Base-by-base conservation (phyloP, 2,329 filamentous ascomycete species). In the Kalmusia sp. region DNA sequence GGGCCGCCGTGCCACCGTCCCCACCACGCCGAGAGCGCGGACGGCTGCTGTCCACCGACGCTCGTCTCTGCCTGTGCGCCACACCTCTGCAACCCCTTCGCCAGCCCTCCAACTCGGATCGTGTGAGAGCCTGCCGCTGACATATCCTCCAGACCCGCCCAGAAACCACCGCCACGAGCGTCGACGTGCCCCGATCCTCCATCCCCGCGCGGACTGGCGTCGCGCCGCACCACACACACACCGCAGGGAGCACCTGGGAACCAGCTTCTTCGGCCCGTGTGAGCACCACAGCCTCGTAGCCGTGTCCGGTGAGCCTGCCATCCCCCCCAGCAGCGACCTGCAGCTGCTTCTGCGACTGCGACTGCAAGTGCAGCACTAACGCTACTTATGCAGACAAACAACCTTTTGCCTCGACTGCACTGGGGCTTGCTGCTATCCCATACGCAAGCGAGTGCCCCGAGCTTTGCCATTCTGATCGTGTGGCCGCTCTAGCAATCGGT, bases 391-490 rank as follows among this genome's bases (percentile, higher is more conserved):
- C 64, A 75, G 71, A 61, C 59, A 63, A 66, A 66, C 64, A 66
- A 57, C 62, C 66, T 57, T 54, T 54, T 61, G 55, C 51, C 57
- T 62, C 53, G 53, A 58, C 53, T 63, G 51, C 53, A 68, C 51
- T 56, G 44, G 49, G 57, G 63, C 64, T 73, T 71, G 65, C 69
- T 66, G 67, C 65, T 56, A 41, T 52, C 15, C 40, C 64, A 62
- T 67, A 60, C 61, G 60, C 59, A 67, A 64, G 57, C 65, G 56
- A 67, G 52, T 54, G 41, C 47, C 45, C 54, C 59, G 64, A 68
- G 68, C 65, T 72, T 47, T 73, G 68, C 70, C 70, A 57, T 51
- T 62, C 57, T 65, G 65, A 65, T 63, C 63, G 65, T 71, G 71
- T 71, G 66, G 60, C 41, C 58, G 49, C 53, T 59, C 62, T 62